These are phyloP conservation scores for Lichtheimia corymbifera DNA, from an alignment of 371 early-diverging fungal genomes.

Conservation along the genomic window DNA sequence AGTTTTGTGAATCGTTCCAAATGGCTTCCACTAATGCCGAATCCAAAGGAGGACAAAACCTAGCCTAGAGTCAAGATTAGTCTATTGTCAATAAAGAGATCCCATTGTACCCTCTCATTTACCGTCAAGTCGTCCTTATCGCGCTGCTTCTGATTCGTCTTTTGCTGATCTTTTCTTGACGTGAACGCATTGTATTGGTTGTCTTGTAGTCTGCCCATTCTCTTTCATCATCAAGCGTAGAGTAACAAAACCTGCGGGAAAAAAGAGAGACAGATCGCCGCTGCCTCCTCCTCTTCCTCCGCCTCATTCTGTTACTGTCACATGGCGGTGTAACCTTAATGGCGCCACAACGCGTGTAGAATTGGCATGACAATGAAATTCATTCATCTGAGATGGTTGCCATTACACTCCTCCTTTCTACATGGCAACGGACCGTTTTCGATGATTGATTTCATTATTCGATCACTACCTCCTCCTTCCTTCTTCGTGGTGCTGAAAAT, in stretches of 20 bases:
- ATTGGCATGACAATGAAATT: no score
- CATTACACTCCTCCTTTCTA: no score
- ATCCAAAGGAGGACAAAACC: slow-evolving; percentile 29
- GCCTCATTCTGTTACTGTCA: no score
- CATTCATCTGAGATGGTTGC: no score
- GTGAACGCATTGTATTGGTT: slow-evolving; percentile 12
- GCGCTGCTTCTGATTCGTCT: not conserved
- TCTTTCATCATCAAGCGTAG: not conserved
- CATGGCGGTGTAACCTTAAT: no score
- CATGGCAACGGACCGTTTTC: no score
- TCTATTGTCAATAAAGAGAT: not conserved
- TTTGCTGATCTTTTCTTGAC: slow-evolving; percentile 3
- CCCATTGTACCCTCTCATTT: not conserved
- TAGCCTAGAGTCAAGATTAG: not conserved
- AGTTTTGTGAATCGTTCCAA: slow-evolving; percentile 18
- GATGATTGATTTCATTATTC: no score
- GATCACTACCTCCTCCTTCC: no score
- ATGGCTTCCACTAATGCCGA: slow-evolving; percentile 19
- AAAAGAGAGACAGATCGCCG: no score
- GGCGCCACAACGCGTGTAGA: no score
- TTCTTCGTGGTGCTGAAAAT: no score
- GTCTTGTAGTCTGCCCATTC: slow-evolving; percentile 22
- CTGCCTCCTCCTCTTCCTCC: no score
- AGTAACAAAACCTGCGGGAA: not conserved
- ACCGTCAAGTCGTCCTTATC: slow-evolving; percentile 12